phyloP scores from a whole-genome alignment of 345 rosid genomes.

The Limnanthes douglasii region DNA sequence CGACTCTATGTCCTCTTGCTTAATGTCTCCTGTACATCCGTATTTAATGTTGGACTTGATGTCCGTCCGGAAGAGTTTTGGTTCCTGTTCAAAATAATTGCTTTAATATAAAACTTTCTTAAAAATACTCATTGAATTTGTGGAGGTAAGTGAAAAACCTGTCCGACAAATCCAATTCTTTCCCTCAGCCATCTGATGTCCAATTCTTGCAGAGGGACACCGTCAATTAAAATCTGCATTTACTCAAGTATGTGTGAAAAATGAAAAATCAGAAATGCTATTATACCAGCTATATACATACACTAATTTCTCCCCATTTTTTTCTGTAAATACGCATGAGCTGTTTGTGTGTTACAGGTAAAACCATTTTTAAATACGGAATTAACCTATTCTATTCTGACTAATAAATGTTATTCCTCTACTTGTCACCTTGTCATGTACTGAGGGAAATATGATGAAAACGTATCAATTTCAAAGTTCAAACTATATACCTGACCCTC shows the following conservation, averaged over 20 bases:
- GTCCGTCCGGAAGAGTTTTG: constrained; percentile 85
- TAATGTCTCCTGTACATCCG: constrained; percentile 53
- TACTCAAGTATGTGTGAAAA: constrained; percentile 3
- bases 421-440: too few species aligned
- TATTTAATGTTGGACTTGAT: constrained; percentile 78
- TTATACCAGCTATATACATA: too few species aligned
- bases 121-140: not conserved
- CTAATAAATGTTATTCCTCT: too few species aligned
- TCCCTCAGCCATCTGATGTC: constrained; percentile 88
- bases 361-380: too few species aligned
- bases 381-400: too few species aligned
- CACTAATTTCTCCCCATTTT: too few species aligned
- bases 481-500: constrained; percentile 58
- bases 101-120: constrained; percentile 5
- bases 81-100: constrained; percentile 38
- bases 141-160: constrained; percentile 26
- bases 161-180: constrained; percentile 82
- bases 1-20: constrained; percentile 65
- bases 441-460: too few species aligned
- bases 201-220: constrained; percentile 54
- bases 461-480: too few species aligned
- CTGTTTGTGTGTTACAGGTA: too few species aligned
- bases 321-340: too few species aligned
- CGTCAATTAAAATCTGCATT: constrained; percentile 71
- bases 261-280: constrained; percentile 2